Evolutionary conservation across 768 basidiomycete genomes (phyloP), one percentile per base, ranked within the genome.

Genomic region (Pisolithus marmoratus): DNA sequence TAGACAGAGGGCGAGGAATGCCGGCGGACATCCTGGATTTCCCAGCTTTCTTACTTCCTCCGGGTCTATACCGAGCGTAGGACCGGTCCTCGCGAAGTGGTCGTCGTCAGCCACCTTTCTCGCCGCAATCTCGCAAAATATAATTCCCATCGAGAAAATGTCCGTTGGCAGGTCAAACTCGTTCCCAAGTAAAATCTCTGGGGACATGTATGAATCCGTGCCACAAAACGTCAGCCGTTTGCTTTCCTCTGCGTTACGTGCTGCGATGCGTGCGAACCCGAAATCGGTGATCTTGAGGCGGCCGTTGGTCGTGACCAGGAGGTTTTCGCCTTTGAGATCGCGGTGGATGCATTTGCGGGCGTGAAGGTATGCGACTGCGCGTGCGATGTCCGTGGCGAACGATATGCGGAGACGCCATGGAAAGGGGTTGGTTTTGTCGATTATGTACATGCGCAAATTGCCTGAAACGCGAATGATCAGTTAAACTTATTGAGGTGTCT

Each of bases 281-380:
- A 99, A 99, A 64, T 99, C 95, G n/a, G 94, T 96, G 60, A 97
- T 86, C 74, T 98, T 99, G 63, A 98, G 78, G 41, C 95, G 83
- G 20, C 92, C 90, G 61, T 99, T 99, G 36, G 85, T 72, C 0
- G 94, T 97, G 20, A 97, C 85, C n/a, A 98, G 82, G 24, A 98
- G 77, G 59, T 99, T 99, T 73, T 98, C 95, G 36, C 94, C 94
- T 69, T 99, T 99, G 57, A 99, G 78, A 70, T 99, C 95, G 27
- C 85, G 84, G 60, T 89, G 87, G 55, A 88, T 89, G 67, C 86
- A 87, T 65, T 90, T 88, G 38, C 95, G 81, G 14, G 95, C 94
- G 60, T 98, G 95, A 12, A 97, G 86, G 67, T 97, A 99, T 5
- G 95, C 93, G n/a, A 99, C 80, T 0, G 95, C 94, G 15, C 95